phyloP scores from a whole-genome alignment of 2,329 filamentous ascomycete genomes.

The Penicillium sp. region DNA sequence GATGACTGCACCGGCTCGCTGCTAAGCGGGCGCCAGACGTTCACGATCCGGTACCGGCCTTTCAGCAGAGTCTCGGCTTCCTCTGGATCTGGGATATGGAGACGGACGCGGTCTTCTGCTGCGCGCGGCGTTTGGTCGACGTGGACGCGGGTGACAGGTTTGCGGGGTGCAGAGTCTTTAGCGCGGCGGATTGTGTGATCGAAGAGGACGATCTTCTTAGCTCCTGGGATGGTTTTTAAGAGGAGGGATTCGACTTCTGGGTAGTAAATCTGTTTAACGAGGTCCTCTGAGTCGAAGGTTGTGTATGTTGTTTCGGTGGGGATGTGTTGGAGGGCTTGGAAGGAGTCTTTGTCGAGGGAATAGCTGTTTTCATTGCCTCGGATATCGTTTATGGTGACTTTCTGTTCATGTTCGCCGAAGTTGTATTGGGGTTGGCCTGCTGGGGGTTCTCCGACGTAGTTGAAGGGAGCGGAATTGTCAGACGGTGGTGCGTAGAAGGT shows the following conservation, averaged over 20 bases:
- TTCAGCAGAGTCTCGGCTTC: conserved; percentile 67
- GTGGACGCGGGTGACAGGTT: conserved; percentile 71
- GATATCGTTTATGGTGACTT: conserved; percentile 67
- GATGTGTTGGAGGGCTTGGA: conserved; percentile 63
- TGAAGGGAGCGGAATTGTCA: conserved; percentile 61
- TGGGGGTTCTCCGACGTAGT: conserved; percentile 66
- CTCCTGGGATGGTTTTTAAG: conserved; percentile 64
- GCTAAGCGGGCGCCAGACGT: conserved; percentile 75
- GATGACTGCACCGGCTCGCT: conserved; percentile 54
- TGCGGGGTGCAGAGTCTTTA: conserved; percentile 57
- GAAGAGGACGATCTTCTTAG: conserved; percentile 69
- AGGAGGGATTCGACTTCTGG: conserved; percentile 76
- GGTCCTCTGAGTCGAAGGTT: conserved; percentile 66
- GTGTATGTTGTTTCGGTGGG: conserved; percentile 56
- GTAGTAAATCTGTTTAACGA: conserved; percentile 72
- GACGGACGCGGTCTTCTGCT: conserved; percentile 64
- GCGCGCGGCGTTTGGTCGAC: conserved; percentile 77
- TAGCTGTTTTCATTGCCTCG: conserved; percentile 68
- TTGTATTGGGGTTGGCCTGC: conserved; percentile 65
- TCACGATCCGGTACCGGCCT: conserved; percentile 77
- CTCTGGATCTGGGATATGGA: conserved; percentile 60
- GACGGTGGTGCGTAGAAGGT: conserved; percentile 64
- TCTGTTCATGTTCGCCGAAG: conserved; percentile 52
- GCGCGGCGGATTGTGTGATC: conserved; percentile 84
- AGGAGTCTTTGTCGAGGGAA: conserved; percentile 71